Base-by-base conservation (phyloP, 164 flowering plant species). In the Magnolia kwangsiensis region DNA sequence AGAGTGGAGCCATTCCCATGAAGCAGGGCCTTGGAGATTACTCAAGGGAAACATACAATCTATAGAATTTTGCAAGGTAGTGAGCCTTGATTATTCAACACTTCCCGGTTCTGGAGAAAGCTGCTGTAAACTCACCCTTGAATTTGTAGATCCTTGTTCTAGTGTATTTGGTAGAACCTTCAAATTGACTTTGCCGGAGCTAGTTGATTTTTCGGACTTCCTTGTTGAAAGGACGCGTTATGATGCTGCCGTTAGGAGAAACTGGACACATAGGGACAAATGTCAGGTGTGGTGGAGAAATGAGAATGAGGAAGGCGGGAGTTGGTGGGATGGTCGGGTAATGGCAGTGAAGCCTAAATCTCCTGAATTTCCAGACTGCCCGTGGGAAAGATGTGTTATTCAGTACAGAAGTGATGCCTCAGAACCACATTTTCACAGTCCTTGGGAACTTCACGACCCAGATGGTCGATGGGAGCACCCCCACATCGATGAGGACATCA, bases 231-330 rank as follows among this genome's bases (percentile, higher is more conserved):
- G 89, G 84, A 85, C 88, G 72, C 83, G 96, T 45, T 96, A 84
- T 83, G 97, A 93, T 79, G 87, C 92, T 71, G 83, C 98, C 13
- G 86, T 88, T 16, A 80, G 80, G 71, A 88, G 97, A 76, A 91
- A 90, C 63, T 96, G 99, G 99, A 87, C 90, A 2, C 73, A 67
- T 45, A 83, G 97, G 81, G 98, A 93, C 76, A 94, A 92, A 75
- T 96, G 99, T 76, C 88, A 80, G 77, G 97, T 96, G 13, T 96
- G 98, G 98, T 96, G 99, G 99, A 88, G 84, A 81, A 85, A 87
- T 80, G 94, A 86, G 63, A 86, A 82, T 23, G 97, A 78, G 50
- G 94, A 88, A 80, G 90, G 87, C 82, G 99, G 98, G 58, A 86
- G 83, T 79, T 96, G 99, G 99, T 96, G 98, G 97, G 90, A 88